Percentiles rank a stretch among this genome's conserved stretches.
phyloP scores from a whole-genome alignment of 2,329 filamentous ascomycete genomes.

The Ophiognomonia clavigignenti-juglandacearum region DNA sequence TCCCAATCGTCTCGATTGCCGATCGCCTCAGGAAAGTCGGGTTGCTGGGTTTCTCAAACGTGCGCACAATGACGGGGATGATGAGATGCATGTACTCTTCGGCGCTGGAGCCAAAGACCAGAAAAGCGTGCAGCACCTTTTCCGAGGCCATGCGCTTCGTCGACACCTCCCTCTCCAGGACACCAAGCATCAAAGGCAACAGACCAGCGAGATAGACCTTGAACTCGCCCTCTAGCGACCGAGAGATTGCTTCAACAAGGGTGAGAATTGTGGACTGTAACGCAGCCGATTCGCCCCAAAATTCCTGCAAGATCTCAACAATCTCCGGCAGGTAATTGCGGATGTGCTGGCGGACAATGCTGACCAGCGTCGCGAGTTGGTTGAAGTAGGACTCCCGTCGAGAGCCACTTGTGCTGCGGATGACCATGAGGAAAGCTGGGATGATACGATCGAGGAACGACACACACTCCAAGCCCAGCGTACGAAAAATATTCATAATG shows the following conservation, averaged over 20 bases:
- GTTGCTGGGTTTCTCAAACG: constrained; percentile 86
- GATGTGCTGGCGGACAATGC: constrained; percentile 95
- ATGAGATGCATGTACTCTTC: constrained; percentile 99
- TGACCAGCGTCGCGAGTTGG: constrained; percentile 86
- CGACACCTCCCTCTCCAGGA: constrained; percentile 80
- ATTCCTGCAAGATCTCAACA: constrained; percentile 79
- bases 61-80: constrained; percentile 87
- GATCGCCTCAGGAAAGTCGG: constrained; percentile 75
- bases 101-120: constrained; percentile 91
- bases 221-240: constrained; percentile 94
- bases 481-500: constrained; percentile 98
- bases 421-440: constrained; percentile 86
- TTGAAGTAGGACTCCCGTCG: constrained; percentile 96
- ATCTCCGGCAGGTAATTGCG: constrained; percentile 85
- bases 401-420: constrained; percentile 70
- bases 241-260: constrained; percentile 88
- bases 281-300: constrained; percentile 76
- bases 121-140: constrained; percentile 86
- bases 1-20: constrained; percentile 91
- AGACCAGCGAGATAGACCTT: constrained; percentile 89
- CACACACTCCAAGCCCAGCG: constrained; percentile 91
- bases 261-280: constrained; percentile 89
- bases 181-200: constrained; percentile 88
- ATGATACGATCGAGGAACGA: constrained; percentile 92
- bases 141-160: constrained; percentile 77